Conservation (phyloP, 495 filamentous ascomycete genomes). For the Annulohypoxylon maeteangense region DNA sequence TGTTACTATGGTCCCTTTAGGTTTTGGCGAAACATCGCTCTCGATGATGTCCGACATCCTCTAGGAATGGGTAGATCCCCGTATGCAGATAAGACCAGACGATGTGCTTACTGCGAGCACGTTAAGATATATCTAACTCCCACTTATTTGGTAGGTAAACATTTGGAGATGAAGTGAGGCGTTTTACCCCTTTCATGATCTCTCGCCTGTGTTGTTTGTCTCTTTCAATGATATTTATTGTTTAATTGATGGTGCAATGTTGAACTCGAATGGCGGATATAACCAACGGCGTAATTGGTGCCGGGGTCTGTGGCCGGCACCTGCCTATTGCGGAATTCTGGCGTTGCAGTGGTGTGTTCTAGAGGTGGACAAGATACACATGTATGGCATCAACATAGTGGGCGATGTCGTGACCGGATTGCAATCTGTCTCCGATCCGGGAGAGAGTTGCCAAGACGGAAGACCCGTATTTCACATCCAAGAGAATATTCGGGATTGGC, state of each 20-base stretch:
- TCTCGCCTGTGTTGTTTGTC: background rate
- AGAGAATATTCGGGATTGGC: background rate
- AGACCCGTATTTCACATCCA: background rate
- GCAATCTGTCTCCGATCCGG: background rate
- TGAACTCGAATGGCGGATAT: constrained; percentile 16
- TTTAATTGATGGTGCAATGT: constrained; percentile 20
- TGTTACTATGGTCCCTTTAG: constrained; percentile 11
- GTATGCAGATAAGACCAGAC: background rate
- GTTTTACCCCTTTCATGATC: background rate
- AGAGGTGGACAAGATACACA: background rate
- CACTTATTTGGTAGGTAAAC: background rate
- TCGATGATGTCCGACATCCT: constrained; percentile 22
- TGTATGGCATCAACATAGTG: constrained; percentile 4
- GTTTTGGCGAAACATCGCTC: background rate
- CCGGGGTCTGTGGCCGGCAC: background rate
- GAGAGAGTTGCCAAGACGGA: background rate
- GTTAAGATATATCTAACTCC: background rate
- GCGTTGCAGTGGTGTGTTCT: background rate
- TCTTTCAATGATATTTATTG: background rate
- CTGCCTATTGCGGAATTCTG: constrained; percentile 12
- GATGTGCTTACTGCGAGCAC: background rate
- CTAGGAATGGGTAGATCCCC: background rate
- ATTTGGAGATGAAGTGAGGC: background rate
- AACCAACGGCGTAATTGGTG: background rate
- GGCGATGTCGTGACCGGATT: constrained; percentile 17